These are phyloP conservation scores for Leishmania major DNA, from an alignment of 208 protist genomes.

Conservation along the genomic window DNA sequence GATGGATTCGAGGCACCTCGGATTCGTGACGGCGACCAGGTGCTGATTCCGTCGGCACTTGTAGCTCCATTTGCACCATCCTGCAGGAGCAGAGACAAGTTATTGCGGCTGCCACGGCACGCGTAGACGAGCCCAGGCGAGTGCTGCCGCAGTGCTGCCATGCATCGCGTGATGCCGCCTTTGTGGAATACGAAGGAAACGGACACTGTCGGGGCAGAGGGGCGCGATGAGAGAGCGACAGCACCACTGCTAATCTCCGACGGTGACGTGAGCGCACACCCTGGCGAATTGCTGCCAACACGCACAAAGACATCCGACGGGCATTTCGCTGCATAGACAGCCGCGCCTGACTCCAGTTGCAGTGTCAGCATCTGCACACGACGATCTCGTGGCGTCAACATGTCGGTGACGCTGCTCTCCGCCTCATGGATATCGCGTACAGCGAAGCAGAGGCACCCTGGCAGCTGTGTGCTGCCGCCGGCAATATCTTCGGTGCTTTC, in stretches of 20 bases:
- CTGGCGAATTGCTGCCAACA: background rate
- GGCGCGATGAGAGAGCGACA: background rate
- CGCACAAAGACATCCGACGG: constrained; percentile 8
- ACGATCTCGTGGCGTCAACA: constrained; percentile 35
- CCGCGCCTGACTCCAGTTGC: constrained; percentile 16
- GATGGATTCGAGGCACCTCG: background rate
- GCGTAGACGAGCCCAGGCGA: constrained; percentile 19
- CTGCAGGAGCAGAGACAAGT: background rate
- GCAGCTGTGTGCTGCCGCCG: background rate
- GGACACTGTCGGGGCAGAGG: background rate
- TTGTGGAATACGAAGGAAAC: constrained; percentile 41
- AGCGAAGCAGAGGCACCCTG: constrained; percentile 32
- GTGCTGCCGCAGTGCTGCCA: constrained; percentile 24
- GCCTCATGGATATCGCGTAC: constrained; percentile 21
- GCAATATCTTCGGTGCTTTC: background rate
- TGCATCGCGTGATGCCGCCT: constrained; percentile 41
- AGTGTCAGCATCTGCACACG: constrained; percentile 39
- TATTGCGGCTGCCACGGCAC: constrained; percentile 1
- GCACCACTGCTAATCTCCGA: background rate
- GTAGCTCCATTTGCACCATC: background rate
- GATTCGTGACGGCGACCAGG: background rate
- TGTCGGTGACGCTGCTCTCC: constrained; percentile 31
- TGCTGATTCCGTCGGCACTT: background rate
- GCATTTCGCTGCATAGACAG: constrained; percentile 15
- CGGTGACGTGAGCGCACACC: background rate